phyloP scores from a whole-genome alignment of 495 filamentous ascomycete genomes.

The Aspergillus avenaceus region DNA sequence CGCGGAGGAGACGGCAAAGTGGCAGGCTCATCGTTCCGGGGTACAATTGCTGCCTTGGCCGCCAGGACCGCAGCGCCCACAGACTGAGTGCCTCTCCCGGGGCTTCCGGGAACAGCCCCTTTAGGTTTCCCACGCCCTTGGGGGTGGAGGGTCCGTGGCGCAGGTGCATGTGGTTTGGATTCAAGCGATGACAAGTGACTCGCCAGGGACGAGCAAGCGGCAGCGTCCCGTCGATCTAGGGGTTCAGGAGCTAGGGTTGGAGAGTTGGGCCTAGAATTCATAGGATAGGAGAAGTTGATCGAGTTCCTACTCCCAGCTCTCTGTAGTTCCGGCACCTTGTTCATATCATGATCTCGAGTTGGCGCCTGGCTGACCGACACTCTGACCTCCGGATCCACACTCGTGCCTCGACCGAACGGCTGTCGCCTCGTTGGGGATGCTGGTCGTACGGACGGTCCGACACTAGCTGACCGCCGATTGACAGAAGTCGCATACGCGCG shows the following conservation, averaged over 20 bases:
- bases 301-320: slow-evolving; percentile 61
- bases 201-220: slow-evolving; percentile 10
- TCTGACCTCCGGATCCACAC: slow-evolving; percentile 39
- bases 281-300: slow-evolving; percentile 85
- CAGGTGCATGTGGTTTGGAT: slow-evolving; percentile 24
- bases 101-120: slow-evolving; percentile 25
- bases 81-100: slow-evolving; percentile 36
- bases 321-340: slow-evolving; percentile 43
- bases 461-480: slow-evolving; percentile 47
- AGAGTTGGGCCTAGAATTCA: slow-evolving; percentile 47
- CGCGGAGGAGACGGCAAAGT: slow-evolving; percentile 8
- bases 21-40: slow-evolving; percentile 9
- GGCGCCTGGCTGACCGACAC: slow-evolving; percentile 14
- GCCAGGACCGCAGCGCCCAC: slow-evolving; percentile 36
- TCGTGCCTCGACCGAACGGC: slow-evolving; percentile 34
- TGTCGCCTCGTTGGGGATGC: slow-evolving; percentile 38
- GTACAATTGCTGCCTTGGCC: slow-evolving; percentile 24
- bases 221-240: slow-evolving; percentile 13
- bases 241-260: slow-evolving; percentile 22
- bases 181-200: slow-evolving; percentile 21
- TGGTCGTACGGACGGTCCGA: slow-evolving; percentile 49
- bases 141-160: slow-evolving; percentile 44
- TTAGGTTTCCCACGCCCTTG: slow-evolving; percentile 52
- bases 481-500: slow-evolving; percentile 32
- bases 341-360: slow-evolving; percentile 24